These are phyloP conservation scores for Solanum habrochaites DNA, from an alignment of 257 asterid genomes.

Conservation along the genomic window DNA sequence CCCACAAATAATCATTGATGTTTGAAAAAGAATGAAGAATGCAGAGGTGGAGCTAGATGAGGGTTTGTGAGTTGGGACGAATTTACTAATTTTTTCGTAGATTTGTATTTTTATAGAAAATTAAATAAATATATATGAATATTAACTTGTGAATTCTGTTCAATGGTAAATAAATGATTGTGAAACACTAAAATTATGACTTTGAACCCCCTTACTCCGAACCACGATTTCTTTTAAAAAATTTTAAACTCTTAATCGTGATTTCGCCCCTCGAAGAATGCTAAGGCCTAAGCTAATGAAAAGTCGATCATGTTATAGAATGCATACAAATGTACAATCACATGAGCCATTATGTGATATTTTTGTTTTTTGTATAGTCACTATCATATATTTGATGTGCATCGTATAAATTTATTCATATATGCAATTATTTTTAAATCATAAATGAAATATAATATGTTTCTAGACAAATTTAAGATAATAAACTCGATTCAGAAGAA, in stretches of 20 bases:
- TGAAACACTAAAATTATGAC: background rate
- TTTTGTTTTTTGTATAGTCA: background rate
- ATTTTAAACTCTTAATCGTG: fast-evolving
- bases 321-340: too few species aligned
- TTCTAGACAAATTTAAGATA: background rate
- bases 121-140: too few species aligned
- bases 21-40: background rate
- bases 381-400: background rate
- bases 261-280: background rate
- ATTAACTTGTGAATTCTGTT: background rate
- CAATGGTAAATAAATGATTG: background rate
- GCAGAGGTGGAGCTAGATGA: background rate
- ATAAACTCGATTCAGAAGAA: background rate
- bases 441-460: background rate
- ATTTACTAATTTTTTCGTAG: fast-evolving
- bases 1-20: background rate
- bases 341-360: background rate
- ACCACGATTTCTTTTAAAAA: background rate
- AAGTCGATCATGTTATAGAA: too few species aligned
- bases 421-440: background rate
- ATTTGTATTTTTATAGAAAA: too few species aligned
- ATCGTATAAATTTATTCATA: background rate
- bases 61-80: fast-evolving
- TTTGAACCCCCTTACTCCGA: background rate
- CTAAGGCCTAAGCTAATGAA: background rate